phyloP scores from a whole-genome alignment of 108 stramenopile species.

The Skeletonema costatum region DNA sequence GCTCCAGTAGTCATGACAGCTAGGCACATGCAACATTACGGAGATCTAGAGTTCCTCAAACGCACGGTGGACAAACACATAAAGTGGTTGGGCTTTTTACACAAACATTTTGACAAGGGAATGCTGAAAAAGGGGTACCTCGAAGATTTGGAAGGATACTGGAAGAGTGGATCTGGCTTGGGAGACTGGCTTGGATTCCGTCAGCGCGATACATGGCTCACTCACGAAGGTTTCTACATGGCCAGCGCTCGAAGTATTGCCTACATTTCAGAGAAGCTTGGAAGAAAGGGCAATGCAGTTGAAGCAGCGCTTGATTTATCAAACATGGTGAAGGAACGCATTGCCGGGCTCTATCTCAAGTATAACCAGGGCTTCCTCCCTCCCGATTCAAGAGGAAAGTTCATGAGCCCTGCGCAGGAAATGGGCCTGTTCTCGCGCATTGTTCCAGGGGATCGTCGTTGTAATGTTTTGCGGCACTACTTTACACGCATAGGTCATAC shows the following conservation, averaged over 20 bases:
- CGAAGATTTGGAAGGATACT: constrained; percentile 39
- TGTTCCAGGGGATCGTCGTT: constrained; percentile 41
- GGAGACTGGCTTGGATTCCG: constrained; percentile 48
- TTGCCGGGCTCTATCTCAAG: constrained; percentile 39
- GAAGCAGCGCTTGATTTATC: constrained; percentile 17
- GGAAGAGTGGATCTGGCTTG: constrained; percentile 38
- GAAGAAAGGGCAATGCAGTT: not conserved
- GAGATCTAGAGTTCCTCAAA: constrained; percentile 39
- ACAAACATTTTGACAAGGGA: constrained; percentile 41
- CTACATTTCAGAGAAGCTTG: constrained; percentile 35
- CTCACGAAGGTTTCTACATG: constrained; percentile 50
- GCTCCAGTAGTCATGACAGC: constrained; percentile 43
- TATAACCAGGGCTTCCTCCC: constrained; percentile 35
- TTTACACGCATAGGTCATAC: constrained; percentile 42
- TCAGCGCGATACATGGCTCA: constrained; percentile 44
- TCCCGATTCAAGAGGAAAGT: constrained; percentile 12
- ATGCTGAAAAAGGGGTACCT: constrained; percentile 35
- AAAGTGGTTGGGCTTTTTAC: constrained; percentile 37
- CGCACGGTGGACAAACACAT: constrained; percentile 28
- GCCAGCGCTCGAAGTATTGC: constrained; percentile 47
- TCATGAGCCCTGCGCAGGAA: constrained; percentile 43
- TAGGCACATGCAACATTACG: constrained; percentile 44
- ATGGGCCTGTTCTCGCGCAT: constrained; percentile 43
- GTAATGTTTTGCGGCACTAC: constrained; percentile 33
- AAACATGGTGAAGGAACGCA: constrained; percentile 16